Evolutionary conservation across 441 rosid genomes (phyloP).

Genomic region (Gossypium schwendimanii): DNA sequence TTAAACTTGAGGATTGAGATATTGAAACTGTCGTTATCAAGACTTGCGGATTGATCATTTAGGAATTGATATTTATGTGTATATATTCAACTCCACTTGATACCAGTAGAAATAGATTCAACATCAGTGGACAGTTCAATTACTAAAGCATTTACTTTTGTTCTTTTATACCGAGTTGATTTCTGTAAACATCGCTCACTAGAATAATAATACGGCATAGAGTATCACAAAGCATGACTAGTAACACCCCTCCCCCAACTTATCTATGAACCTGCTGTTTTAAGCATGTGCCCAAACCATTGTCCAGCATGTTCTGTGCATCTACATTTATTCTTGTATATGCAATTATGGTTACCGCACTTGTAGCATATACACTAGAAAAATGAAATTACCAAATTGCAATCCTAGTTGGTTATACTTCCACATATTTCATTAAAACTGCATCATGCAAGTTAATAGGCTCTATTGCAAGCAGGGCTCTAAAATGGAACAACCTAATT

Average conservation of each 20-base stretch:
- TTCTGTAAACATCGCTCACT: too few species aligned
- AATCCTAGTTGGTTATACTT: background rate
- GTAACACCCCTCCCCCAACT: background rate
- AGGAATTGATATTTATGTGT: background rate
- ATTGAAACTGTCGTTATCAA: background rate
- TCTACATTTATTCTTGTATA: background rate
- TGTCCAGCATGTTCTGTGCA: background rate
- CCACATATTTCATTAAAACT: background rate
- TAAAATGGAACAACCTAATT: background rate
- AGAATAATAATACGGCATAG: background rate
- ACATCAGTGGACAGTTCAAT: background rate
- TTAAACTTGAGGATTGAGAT: background rate
- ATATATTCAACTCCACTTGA: background rate
- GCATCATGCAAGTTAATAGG: background rate
- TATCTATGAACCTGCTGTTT: background rate
- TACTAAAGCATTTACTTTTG: background rate
- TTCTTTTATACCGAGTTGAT: too few species aligned
- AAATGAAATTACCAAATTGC: background rate
- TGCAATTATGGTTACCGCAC: background rate
- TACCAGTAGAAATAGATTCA: background rate
- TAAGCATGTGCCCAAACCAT: background rate
- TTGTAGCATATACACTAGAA: background rate
- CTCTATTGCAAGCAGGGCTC: background rate
- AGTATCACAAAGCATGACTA: background rate
- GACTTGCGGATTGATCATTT: background rate